Evolutionary conservation across 2,329 filamentous ascomycete genomes (phyloP), one percentile per base, ranked within the genome.

Genomic region (Trichoderma sp.): DNA sequence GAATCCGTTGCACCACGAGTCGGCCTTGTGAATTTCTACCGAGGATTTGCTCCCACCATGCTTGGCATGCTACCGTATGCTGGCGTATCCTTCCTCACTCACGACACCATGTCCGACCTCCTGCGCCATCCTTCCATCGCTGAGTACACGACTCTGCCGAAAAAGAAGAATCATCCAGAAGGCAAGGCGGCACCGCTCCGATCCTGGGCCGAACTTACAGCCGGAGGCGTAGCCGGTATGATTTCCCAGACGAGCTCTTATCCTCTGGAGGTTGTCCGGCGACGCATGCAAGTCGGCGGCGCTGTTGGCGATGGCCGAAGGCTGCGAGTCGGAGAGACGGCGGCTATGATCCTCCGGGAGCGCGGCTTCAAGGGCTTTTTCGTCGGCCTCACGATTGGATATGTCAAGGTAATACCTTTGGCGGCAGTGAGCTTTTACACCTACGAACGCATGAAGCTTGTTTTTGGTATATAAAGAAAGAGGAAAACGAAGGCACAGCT

Each of bases 1-100:
- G 79, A 83, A 14, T 80, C 83, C 0, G 83, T 89, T 1, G 84
- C 80, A 3, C 91, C 93, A 0, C 86, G 85, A 30, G 87, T 86
- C 12, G 95, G 95, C 4, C 80, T 98, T 1, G 82, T 89, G 71
- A 99, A 99, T 81, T 99, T 99, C 81, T 99, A 98, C 82, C 90
- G 96, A 63, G 96, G 96, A 64, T 99, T 99, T 81, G 89, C 90
- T 0, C 93, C 95, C 0, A 98, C 96, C 0, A 82, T 99, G 6
- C 86, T 97, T 73, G 96, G 96, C 76, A 99, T 99, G 95, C 85
- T 99, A 1, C 96, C 96, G 0, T 99, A 99, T 79, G 96, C 96
- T 1, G 96, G 96, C 77, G 91, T 97, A 78, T 97, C 94, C 1
- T 99, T 99, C 83, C 87, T 99, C 53, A 97, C 94, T 0, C 96